Evolutionary conservation across 1,284 basidiomycete species (phyloP).

Genomic region (Melanopsichium pennsylvanicum): DNA sequence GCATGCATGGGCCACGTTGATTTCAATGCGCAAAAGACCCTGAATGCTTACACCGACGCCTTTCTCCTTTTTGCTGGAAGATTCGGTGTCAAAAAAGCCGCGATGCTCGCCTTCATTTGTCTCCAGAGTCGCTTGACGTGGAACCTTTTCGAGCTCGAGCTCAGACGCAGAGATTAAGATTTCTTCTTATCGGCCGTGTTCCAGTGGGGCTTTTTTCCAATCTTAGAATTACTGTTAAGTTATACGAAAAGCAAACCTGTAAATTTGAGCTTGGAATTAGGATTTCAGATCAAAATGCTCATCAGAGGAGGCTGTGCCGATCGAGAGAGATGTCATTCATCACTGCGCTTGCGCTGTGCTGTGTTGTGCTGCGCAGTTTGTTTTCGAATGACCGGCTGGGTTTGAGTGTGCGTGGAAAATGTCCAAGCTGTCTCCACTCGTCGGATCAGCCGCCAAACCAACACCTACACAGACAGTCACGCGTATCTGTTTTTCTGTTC

Average conservation of each 20-base stretch:
- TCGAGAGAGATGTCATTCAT: constrained; percentile 9
- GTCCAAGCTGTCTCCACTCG: constrained; percentile 29
- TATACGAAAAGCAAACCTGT: neutral
- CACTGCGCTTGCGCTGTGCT: too few relatives aligned
- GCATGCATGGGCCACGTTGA: constrained; percentile 20
- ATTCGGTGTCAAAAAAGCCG: constrained; percentile 13
- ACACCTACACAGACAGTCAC: constrained; percentile 10
- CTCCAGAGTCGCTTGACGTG: too few relatives aligned
- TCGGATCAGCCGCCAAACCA: neutral
- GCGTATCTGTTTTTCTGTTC: too few relatives aligned
- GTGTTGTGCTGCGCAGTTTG: too few relatives aligned
- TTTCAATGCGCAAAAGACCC: neutral
- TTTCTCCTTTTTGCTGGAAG: constrained; percentile 20
- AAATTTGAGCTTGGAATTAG: neutral
- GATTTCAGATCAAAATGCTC: neutral
- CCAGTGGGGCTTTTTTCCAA: neutral
- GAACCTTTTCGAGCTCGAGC: constrained; percentile 1
- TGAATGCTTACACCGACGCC: neutral
- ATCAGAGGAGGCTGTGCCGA: constrained; percentile 26
- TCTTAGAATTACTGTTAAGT: neutral
- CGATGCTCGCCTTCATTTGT: too few relatives aligned
- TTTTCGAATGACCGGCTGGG: constrained; percentile 7
- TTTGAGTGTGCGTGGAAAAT: constrained; percentile 6
- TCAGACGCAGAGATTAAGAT: neutral
- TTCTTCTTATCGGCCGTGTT: constrained; percentile 35